Percentiles rank a stretch among this genome's conserved stretches.
phyloP scores from a whole-genome alignment of 1,284 basidiomycete genomes.

The Moniliophthora roreri region DNA sequence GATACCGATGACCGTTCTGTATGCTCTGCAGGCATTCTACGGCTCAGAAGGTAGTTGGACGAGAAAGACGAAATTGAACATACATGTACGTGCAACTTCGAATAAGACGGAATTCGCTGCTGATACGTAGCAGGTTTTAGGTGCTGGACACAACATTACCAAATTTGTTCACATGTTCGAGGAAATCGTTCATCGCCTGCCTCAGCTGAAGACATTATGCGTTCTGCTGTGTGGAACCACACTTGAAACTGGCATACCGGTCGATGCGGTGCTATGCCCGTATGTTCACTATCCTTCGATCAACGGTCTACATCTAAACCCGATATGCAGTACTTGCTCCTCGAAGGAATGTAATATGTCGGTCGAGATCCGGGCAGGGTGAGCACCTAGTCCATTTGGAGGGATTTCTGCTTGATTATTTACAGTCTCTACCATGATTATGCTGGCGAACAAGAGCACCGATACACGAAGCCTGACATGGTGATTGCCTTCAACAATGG shows the following conservation, averaged over 20 bases:
- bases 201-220: slow-evolving; percentile 29
- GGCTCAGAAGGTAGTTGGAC: slow-evolving; percentile 26
- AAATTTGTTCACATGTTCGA: slow-evolving; percentile 29
- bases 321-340: no score
- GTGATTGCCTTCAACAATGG: slow-evolving; percentile 34
- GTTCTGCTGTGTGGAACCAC: slow-evolving; percentile 15
- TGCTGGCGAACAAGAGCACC: slow-evolving; percentile 15
- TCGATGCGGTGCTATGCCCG: no score
- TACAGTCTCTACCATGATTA: slow-evolving; percentile 23
- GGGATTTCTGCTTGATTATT: no score
- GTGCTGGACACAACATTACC: slow-evolving; percentile 27
- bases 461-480: slow-evolving; percentile 28
- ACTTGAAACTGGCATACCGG: no score
- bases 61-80: slow-evolving; percentile 24
- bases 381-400: no score
- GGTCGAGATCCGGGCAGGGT: no score
- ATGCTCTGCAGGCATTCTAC: slow-evolving; percentile 28
- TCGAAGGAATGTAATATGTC: no score
- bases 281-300: no score
- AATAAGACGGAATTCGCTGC: background rate
- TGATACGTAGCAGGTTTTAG: slow-evolving; percentile 26
- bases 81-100: slow-evolving; percentile 27
- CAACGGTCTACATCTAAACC: no score
- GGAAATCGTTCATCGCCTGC: slow-evolving; percentile 36
- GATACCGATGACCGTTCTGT: slow-evolving; percentile 34